Conservation (phyloP, 73 alveolate species). For the Stentor roeselii region DNA sequence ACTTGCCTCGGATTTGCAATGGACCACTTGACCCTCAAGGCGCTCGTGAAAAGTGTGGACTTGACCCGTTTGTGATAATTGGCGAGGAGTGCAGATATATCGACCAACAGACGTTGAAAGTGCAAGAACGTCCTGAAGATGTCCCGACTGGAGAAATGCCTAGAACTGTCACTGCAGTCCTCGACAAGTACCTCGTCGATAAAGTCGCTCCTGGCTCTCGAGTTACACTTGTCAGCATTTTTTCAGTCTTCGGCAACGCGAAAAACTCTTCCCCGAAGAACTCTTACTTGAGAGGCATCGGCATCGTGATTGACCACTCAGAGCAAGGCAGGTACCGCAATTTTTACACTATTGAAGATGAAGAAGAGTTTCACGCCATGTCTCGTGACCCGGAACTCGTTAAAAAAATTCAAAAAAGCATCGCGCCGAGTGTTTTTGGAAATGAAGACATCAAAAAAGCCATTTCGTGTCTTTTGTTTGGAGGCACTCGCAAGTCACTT, state of each 20-base stretch:
- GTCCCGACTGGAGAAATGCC: constrained; percentile 99
- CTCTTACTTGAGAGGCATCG: constrained; percentile 80
- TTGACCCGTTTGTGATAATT: constrained; percentile 82
- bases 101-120: constrained; percentile 89
- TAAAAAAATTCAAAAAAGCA: constrained; percentile 83
- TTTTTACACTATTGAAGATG: constrained; percentile 73
- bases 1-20: constrained; percentile 88
- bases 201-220: constrained; percentile 96
- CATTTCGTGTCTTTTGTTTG: constrained; percentile 94
- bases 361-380: constrained; percentile 74
- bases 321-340: constrained; percentile 50
- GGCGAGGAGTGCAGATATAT: constrained; percentile 88
- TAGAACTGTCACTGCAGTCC: constrained; percentile 82
- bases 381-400: constrained; percentile 85
- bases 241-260: constrained; percentile 70
- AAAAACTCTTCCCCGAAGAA: constrained; percentile 49
- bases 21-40: constrained; percentile 27
- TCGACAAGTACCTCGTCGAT: constrained; percentile 92
- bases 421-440: constrained; percentile 96
- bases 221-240: constrained; percentile 90
- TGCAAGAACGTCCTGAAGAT: constrained; percentile 97
- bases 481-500: constrained; percentile 96
- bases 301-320: constrained; percentile 69
- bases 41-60: constrained; percentile 85
- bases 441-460: constrained; percentile 95